phyloP scores from a whole-genome alignment of 176 grass and related monocot species.

The Ensete ventricosum region DNA sequence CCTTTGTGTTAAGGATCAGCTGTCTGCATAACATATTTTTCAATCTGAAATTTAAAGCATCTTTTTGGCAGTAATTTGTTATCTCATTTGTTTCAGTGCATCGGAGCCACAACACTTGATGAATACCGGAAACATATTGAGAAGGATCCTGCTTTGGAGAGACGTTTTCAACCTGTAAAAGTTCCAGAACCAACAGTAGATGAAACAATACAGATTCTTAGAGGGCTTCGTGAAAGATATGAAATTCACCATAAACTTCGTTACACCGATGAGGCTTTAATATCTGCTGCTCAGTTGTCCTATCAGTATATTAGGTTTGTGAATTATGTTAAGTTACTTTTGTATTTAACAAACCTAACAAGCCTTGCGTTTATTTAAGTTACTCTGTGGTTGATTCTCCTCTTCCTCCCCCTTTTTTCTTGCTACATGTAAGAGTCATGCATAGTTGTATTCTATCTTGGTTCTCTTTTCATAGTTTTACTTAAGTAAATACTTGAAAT shows the following conservation, averaged over 20 bases:
- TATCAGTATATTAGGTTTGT: constrained; percentile 95
- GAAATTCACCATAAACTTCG: constrained; percentile 89
- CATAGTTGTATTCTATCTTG: no score
- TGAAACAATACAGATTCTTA: constrained; percentile 93
- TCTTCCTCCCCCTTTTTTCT: no score
- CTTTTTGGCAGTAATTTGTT: background rate
- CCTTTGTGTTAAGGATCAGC: background rate
- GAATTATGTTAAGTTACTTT: background rate
- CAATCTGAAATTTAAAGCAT: background rate
- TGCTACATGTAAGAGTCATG: no score
- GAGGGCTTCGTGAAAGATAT: constrained; percentile 94
- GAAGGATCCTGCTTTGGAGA: constrained; percentile 92
- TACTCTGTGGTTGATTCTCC: no score
- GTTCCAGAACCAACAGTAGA: constrained; percentile 95
- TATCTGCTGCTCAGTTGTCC: constrained; percentile 76
- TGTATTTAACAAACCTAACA: background rate
- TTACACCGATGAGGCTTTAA: constrained; percentile 84
- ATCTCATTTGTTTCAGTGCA: constrained; percentile 49
- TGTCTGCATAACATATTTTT: background rate
- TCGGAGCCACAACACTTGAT: constrained; percentile 90
- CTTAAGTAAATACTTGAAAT: no score
- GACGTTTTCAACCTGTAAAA: constrained; percentile 96
- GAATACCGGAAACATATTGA: constrained; percentile 99
- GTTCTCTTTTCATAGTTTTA: no score
- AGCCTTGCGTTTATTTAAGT: no score